phyloP scores from a whole-genome alignment of 768 basidiomycete genomes.

The Leucocoprinus sp. region DNA sequence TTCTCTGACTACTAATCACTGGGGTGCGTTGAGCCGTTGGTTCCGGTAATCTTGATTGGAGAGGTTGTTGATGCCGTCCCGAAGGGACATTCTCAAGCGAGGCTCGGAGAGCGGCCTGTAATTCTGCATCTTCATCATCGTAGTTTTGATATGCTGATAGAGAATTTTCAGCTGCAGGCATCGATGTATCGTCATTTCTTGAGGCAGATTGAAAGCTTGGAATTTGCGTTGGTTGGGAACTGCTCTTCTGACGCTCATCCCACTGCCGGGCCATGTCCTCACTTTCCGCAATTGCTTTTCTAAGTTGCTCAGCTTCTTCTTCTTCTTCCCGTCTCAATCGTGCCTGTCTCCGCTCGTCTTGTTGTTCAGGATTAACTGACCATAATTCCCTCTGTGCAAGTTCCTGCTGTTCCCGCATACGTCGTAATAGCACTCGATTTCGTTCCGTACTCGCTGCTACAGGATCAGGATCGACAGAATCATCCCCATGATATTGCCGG shows the following conservation, averaged over 20 bases:
- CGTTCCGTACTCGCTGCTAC: conserved; percentile 62
- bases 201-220: neutral
- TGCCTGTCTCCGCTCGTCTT: conserved; percentile 24
- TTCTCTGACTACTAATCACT: neutral
- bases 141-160: conserved; percentile 37
- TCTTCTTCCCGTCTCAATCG: conserved; percentile 32
- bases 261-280: conserved; percentile 30
- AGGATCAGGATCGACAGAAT: conserved; percentile 37
- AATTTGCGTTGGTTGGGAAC: neutral
- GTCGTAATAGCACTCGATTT: conserved; percentile 50
- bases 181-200: neutral
- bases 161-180: neutral
- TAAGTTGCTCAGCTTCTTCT: conserved; percentile 52
- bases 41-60: conserved; percentile 6
- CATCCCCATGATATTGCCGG: conserved; percentile 5
- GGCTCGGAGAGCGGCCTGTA: conserved; percentile 83
- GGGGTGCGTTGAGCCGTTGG: neutral
- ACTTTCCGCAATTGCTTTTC: conserved; percentile 55
- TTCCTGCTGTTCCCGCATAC: conserved; percentile 60
- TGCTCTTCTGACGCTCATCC: neutral
- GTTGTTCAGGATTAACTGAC: conserved; percentile 29
- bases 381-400: conserved; percentile 54
- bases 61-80: conserved; percentile 32
- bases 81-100: conserved; percentile 61
- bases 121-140: conserved; percentile 81